Base-by-base conservation (phyloP, 345 rosid genomes). In the Triadica sebifera region DNA sequence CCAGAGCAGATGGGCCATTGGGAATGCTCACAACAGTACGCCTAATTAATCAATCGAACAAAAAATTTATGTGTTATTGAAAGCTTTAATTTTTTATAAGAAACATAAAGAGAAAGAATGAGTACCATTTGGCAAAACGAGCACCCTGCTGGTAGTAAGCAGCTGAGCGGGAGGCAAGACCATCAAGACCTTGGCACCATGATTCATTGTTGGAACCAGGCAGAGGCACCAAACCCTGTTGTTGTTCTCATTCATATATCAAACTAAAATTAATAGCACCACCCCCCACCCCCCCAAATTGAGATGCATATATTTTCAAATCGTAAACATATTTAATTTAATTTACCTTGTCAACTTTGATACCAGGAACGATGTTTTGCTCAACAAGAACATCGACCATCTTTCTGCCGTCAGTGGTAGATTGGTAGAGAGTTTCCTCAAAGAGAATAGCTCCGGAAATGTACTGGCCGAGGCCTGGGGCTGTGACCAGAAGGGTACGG, bases 101-200 rank as follows among this genome's bases (percentile, higher is more conserved):
- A 29, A 29, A 29, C 34, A 29, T 29, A 29, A 29, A 29, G 34
- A 29, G 2, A 1, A 29, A 29, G 34, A 29, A 29, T 29, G 1
- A 29, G 34, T 29, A 93, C 99, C 99, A 95, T 93, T 95, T 95
- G 79, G 99, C 97, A n/a, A 95, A 95, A 74, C 97, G 97, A 80
- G 99, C 99, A 69, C 99, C 98, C 86, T 93, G 98, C 79, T 93
- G 93, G 84, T 95, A 95, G 90, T 95, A 95, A 63, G 99, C 99
- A 78, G 98, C 98, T 0, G 98, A 49, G 66, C 98, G 89, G 57
- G 98, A 92, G 38, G 98, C 89, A 39, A 94, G 90, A 52, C 98
- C 98, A 15, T 94, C 98, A 34, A 94, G 96, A 79, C 98, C 98
- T 82, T 94, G 98, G 86, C 98, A 94, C 98, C 98, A 94, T 4